Evolutionary conservation across 75 land plant genomes (phyloP).

Genomic region (Isoetes taiwanensis): DNA sequence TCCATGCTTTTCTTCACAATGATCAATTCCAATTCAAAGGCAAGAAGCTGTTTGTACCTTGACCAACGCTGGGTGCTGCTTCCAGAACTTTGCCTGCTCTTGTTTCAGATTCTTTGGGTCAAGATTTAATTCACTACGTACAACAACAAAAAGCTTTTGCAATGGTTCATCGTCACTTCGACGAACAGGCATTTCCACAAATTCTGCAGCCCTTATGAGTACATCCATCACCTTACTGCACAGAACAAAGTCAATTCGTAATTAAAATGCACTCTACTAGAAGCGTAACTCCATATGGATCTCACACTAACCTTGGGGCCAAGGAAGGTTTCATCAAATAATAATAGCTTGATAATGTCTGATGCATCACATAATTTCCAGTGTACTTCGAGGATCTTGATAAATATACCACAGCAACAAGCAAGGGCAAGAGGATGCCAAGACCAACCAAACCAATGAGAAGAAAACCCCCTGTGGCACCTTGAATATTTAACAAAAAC

Average conservation of each 20-base stretch:
- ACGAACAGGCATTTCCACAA: constrained; percentile 85
- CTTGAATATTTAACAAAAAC: constrained; percentile 76
- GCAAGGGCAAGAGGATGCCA: constrained; percentile 82
- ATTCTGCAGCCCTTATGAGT: constrained; percentile 84
- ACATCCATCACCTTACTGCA: constrained; percentile 98
- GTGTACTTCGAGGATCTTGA: constrained; percentile 96
- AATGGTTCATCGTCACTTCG: constrained; percentile 78
- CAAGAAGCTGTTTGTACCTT: constrained; percentile 36
- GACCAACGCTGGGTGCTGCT: constrained; percentile 76
- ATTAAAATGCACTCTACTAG: too few relatives aligned
- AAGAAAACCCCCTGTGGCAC: constrained; percentile 71
- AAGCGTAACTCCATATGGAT: too few relatives aligned
- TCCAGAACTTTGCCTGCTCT: constrained; percentile 98
- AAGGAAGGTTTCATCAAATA: constrained; percentile 87
- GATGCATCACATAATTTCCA: constrained; percentile 97
- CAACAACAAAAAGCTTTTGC: constrained; percentile 68
- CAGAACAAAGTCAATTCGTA: too few relatives aligned
- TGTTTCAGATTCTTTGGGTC: constrained; percentile 80
- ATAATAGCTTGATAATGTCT: constrained; percentile 74
- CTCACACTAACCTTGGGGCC: constrained; percentile 68
- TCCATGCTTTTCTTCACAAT: too few relatives aligned
- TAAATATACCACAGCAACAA: constrained; percentile 84
- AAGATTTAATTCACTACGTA: constrained; percentile 82
- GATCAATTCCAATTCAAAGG: background rate
- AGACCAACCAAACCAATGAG: constrained; percentile 85